A percentile compares a stretch with the other conserved stretches of the same genome.
These are phyloP conservation scores for Verticillium klebahnii DNA, from an alignment of 2,329 filamentous ascomycete species.

Conservation along the genomic window DNA sequence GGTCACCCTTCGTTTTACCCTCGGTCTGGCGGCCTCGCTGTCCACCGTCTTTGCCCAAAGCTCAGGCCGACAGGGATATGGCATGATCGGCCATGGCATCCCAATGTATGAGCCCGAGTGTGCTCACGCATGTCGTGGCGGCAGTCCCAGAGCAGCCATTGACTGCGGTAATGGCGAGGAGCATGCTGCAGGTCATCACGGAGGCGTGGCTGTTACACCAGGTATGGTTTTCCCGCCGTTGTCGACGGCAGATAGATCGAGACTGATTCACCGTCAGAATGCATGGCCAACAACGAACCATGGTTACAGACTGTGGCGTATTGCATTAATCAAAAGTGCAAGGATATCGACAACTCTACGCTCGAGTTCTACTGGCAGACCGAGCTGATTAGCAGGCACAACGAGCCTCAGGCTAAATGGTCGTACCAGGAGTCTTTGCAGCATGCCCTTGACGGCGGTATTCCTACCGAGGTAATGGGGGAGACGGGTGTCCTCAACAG, in stretches of 20 bases:
- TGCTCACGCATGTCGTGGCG: slow-evolving; percentile 26
- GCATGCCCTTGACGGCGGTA: neutral
- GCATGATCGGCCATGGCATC: slow-evolving; percentile 1
- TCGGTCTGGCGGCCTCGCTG: neutral
- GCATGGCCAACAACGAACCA: slow-evolving; percentile 12
- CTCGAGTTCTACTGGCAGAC: slow-evolving; percentile 2
- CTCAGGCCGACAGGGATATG: neutral
- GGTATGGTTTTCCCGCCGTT: neutral
- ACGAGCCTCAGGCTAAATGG: slow-evolving; percentile 4
- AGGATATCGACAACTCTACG: neutral
- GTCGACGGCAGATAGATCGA: neutral
- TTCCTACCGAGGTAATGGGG: neutral
- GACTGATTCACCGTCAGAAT: slow-evolving; percentile 4
- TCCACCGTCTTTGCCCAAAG: neutral
- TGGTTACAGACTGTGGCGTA: slow-evolving; percentile 17
- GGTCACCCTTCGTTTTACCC: neutral
- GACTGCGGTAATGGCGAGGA: slow-evolving; percentile 1
- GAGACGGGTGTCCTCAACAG: slow-evolving; percentile 6
- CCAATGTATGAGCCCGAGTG: slow-evolving; percentile 28
- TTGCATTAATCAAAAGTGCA: slow-evolving; percentile 14
- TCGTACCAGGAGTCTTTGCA: slow-evolving; percentile 9
- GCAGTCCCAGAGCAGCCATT: neutral
- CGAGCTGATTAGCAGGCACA: neutral
- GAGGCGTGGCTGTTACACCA: slow-evolving; percentile 1
- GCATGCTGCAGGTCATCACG: slow-evolving; percentile 2